A percentile compares a stretch with the other conserved stretches of the same genome.
phyloP scores from a whole-genome alignment of 2,329 filamentous ascomycete species.

The Rasamsonia emersonii region DNA sequence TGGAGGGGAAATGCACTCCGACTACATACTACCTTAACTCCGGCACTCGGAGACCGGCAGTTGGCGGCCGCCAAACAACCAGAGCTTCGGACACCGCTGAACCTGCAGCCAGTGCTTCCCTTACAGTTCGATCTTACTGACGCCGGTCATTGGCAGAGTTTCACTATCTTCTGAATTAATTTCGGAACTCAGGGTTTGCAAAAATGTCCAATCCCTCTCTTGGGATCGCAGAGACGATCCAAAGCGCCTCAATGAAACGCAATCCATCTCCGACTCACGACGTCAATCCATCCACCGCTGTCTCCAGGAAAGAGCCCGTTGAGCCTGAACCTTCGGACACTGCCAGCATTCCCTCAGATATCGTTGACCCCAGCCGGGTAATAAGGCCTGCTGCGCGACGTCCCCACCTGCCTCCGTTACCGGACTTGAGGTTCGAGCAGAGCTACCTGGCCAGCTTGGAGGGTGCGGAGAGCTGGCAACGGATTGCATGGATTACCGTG shows the following conservation, averaged over 20 bases:
- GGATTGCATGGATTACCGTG: constrained; percentile 73
- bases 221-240: constrained; percentile 69
- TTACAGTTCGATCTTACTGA: no score
- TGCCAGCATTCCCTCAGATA: constrained; percentile 39
- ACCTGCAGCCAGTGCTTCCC: no score
- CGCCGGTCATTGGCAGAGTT: no score
- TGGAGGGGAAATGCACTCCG: no score
- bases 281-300: constrained; percentile 68
- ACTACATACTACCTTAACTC: no score
- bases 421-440: constrained; percentile 92
- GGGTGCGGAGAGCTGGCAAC: constrained; percentile 68
- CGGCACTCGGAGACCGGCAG: no score
- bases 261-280: constrained; percentile 66
- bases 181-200: neutral
- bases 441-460: constrained; percentile 90
- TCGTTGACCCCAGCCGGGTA: constrained; percentile 32
- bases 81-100: no score
- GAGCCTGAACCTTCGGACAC: constrained; percentile 33
- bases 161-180: no score
- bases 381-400: constrained; percentile 29
- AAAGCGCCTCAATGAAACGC: constrained; percentile 68
- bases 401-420: constrained; percentile 57
- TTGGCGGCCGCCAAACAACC: no score
- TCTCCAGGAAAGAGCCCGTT: constrained; percentile 58
- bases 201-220: constrained; percentile 35